Percentiles rank a stretch among this genome's conserved stretches.
Conservation (phyloP, 805 yeast genomes). For the Kuraishia floccosa region DNA sequence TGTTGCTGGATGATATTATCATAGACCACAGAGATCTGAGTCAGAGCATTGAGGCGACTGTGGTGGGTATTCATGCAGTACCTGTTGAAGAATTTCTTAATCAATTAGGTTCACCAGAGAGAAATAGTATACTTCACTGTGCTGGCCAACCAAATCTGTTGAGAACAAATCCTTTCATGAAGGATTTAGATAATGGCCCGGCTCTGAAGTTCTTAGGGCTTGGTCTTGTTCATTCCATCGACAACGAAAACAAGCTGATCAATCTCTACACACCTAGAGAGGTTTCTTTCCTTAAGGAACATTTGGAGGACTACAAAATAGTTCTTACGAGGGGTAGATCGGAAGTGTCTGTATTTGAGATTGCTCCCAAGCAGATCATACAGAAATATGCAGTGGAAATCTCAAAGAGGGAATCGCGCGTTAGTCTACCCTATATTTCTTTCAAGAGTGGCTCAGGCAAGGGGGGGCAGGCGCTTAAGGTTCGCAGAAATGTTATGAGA, state of each 20-base stretch:
- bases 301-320: conserved; percentile 15
- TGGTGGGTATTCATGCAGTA: conserved; percentile 26
- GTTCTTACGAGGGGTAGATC: conserved; percentile 52
- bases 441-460: too few relatives aligned
- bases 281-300: conserved; percentile 5
- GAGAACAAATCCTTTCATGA: too few relatives aligned
- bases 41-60: conserved; percentile 26
- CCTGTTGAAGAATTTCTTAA: conserved; percentile 10
- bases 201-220: conserved; percentile 30
- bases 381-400: conserved; percentile 3
- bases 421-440: too few relatives aligned
- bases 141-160: conserved; percentile 15
- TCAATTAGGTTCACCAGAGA: conserved; percentile 9
- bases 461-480: conserved; percentile 37
- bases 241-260: conserved; percentile 22
- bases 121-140: conserved; percentile 12
- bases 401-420: too few relatives aligned
- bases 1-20: conserved; percentile 20
- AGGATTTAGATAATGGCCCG: conserved; percentile 1
- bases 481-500: conserved; percentile 35
- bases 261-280: conserved; percentile 46
- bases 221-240: conserved; percentile 59
- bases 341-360: conserved; percentile 44
- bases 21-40: conserved; percentile 20
- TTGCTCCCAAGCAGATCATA: conserved; percentile 14